Evolutionary conservation across 2,329 filamentous ascomycete genomes (phyloP).

Genomic region (Fusarium setosum): DNA sequence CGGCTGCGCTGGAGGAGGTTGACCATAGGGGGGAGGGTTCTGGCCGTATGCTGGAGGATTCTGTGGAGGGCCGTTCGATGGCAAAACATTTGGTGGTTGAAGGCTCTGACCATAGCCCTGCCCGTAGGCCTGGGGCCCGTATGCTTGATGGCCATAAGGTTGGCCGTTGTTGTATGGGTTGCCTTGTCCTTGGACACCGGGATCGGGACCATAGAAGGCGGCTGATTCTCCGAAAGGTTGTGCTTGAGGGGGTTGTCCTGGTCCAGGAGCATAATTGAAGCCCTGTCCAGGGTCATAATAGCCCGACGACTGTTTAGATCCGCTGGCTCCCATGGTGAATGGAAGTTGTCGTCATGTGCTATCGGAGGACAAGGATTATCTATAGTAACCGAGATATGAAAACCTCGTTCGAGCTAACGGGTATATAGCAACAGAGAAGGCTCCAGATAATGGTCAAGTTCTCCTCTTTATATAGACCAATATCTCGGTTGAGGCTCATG

Average conservation of each 20-base stretch:
- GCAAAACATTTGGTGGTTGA: background rate
- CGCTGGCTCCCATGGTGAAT: constrained; percentile 3
- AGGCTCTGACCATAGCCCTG: background rate
- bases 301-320: background rate
- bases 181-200: background rate
- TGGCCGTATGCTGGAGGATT: background rate
- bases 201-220: background rate
- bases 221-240: background rate
- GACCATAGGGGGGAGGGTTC: background rate
- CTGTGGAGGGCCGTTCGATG: background rate
- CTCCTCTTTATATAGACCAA: background rate
- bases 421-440: background rate
- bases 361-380: background rate
- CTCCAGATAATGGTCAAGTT: background rate
- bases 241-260: background rate
- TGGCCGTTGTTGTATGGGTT: background rate
- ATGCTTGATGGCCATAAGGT: background rate
- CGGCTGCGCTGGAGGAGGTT: background rate
- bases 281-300: background rate
- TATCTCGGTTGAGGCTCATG: background rate
- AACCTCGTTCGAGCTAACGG: background rate
- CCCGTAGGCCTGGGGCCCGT: background rate
- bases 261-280: background rate
- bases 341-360: background rate
- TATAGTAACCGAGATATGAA: background rate